Evolutionary conservation across 129 eudicot species (phyloP), one percentile per base, ranked within the genome.

Genomic region (Artemisia tridentata): DNA sequence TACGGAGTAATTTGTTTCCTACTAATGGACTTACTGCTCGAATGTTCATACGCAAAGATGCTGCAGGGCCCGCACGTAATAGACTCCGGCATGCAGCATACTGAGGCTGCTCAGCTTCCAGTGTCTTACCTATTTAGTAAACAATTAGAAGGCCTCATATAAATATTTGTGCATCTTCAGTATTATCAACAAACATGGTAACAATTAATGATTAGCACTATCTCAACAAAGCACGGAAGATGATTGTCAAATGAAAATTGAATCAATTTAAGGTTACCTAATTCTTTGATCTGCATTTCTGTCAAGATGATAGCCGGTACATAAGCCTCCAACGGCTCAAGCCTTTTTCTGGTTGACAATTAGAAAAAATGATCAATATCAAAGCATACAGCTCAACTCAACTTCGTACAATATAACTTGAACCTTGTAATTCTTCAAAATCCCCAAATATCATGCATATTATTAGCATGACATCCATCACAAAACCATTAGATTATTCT

Each of bases 241-340:
- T 38, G 2, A 38, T 8, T 38, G 45, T 7, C 45, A 7, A 38
- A 7, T 38, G 45, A 0, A 7, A 38, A 38, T 1, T 34, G 13
- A 46, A 3, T 59, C 18, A 11, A 23, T 15, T 38, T 55, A 43
- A 25, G 58, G 62, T 77, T 78, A 88, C 98, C 98, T 80, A 92
- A 63, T 81, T 88, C 98, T 80, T 86, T 73, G 81, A 92, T 88
- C 83, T 92, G 98, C 83, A 86, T 55, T 84, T 86, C 85, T n/a
- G 98, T 86, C 85, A 92, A 76, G 79, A 92, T 83, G 68, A 92
- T 86, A 65, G 96, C 95, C 0, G 98, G 96, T 67, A 92, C 82
- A 72, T 92, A 92, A 73, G 88, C 77, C 85, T 92, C 98, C 68
- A 92, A 64, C 0, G 98, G 98, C 49, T 92, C 98, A 73, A 92